Evolutionary conservation across 106 monocot species (phyloP).

Genomic region (Dendrobium chrysotoxum): DNA sequence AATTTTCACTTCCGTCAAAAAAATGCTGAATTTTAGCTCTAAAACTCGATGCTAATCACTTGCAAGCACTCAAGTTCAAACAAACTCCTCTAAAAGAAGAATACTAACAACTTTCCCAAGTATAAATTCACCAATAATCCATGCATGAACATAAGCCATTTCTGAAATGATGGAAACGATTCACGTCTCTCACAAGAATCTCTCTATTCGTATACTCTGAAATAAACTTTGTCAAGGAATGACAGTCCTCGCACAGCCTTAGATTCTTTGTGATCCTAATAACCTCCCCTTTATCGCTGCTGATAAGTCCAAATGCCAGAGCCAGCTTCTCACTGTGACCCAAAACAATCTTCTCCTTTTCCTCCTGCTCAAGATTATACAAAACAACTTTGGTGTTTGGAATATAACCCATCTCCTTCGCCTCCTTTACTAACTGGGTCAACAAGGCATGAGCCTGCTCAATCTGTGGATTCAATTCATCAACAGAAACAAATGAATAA

Average conservation of each 20-base stretch:
- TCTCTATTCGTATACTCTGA: conserved; percentile 51
- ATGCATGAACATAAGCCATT: conserved; percentile 58
- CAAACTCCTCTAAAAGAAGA: too few species aligned
- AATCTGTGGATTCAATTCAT: conserved; percentile 40
- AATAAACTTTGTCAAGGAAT: conserved; percentile 57
- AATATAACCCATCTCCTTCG: conserved; percentile 52
- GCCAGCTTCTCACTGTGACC: conserved; percentile 74
- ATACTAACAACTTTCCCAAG: not conserved
- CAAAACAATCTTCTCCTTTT: conserved; percentile 58
- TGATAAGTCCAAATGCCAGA: conserved; percentile 64
- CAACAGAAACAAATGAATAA: conserved; percentile 41
- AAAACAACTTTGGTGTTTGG: conserved; percentile 51
- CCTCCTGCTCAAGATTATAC: conserved; percentile 47
- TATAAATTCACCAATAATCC: conserved; percentile 54
- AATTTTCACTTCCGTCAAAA: too few species aligned
- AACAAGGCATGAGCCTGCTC: conserved; percentile 50
- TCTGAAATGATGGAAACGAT: conserved; percentile 55
- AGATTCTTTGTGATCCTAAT: conserved; percentile 68
- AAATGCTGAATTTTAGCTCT: too few species aligned
- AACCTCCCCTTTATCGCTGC: conserved; percentile 30
- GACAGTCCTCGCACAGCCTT: conserved; percentile 71
- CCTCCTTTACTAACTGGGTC: conserved; percentile 28
- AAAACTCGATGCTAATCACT: too few species aligned
- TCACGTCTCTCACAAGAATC: conserved; percentile 65
- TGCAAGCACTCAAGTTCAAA: too few species aligned